Conservation (phyloP, 1,284 basidiomycete genomes). For the Ceratobasidium sp. region DNA sequence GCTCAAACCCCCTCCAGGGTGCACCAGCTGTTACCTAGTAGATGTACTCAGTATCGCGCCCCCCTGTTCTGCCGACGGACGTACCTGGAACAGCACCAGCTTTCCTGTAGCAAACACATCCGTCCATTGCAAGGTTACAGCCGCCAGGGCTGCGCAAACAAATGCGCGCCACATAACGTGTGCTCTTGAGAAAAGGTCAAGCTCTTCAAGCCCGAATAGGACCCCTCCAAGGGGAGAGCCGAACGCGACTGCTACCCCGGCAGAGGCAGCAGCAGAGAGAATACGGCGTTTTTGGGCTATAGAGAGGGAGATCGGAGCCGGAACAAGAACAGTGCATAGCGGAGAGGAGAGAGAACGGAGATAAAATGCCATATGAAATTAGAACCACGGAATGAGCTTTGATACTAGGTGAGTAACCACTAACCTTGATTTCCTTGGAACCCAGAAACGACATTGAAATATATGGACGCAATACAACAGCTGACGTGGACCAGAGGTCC, state of each 20-base stretch:
- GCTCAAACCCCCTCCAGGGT: slow-evolving; percentile 79
- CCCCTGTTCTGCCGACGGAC: not conserved
- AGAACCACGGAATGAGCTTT: too few species aligned
- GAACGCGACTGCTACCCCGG: slow-evolving; percentile 81
- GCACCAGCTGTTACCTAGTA: slow-evolving; percentile 68
- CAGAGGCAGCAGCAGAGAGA: slow-evolving; percentile 75
- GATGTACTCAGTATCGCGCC: not conserved
- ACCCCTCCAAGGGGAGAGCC: slow-evolving; percentile 82
- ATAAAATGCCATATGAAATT: too few species aligned
- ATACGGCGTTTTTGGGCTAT: slow-evolving; percentile 76
- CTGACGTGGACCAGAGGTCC: slow-evolving; percentile 79
- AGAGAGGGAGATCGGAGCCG: not conserved
- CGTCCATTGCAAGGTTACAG: slow-evolving; percentile 76
- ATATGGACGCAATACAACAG: slow-evolving; percentile 73
- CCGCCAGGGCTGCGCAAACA: slow-evolving; percentile 78
- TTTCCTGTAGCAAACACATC: slow-evolving; percentile 81
- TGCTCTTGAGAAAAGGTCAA: slow-evolving; percentile 77
- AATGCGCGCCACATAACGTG: slow-evolving; percentile 83
- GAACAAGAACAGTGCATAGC: too few species aligned
- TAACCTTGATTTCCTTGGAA: slow-evolving; percentile 73
- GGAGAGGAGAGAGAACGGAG: too few species aligned
- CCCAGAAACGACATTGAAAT: slow-evolving; percentile 69
- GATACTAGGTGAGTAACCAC: slow-evolving; percentile 13
- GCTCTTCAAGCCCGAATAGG: slow-evolving; percentile 77
- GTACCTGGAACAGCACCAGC: slow-evolving; percentile 76